Conservation (phyloP, 352 stramenopile genomes). For the Globisporangium perplexum region DNA sequence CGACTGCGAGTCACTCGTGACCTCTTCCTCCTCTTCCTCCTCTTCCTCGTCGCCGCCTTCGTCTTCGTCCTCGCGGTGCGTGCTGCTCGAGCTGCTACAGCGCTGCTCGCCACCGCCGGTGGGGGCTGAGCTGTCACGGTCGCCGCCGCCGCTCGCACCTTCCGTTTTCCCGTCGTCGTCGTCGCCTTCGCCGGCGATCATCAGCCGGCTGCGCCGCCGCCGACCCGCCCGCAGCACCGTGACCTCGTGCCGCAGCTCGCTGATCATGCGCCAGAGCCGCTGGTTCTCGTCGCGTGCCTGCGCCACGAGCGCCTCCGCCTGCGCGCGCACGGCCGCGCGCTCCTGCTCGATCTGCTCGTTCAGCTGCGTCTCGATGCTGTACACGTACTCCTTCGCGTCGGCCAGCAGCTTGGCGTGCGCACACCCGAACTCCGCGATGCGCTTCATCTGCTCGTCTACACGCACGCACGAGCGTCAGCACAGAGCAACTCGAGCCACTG, state of each 20-base stretch:
- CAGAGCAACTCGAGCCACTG: not conserved
- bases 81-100: not conserved
- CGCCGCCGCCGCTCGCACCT: too few species aligned
- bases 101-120: not conserved
- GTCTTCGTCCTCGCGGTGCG: not conserved
- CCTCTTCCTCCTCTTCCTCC: not conserved
- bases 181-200: not conserved
- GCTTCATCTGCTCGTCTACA: conserved; percentile 70
- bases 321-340: conserved; percentile 26
- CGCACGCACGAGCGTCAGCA: not conserved
- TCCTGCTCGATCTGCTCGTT: conserved; percentile 44
- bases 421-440: conserved; percentile 71
- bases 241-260: conserved; percentile 7
- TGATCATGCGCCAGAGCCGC: conserved; percentile 12
- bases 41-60: not conserved
- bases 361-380: conserved; percentile 48
- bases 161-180: not conserved
- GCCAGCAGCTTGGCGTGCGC: conserved; percentile 59
- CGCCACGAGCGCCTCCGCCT: conserved; percentile 49
- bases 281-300: conserved; percentile 45
- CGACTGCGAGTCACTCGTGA: conserved; percentile 9
- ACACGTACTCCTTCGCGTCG: conserved; percentile 63
- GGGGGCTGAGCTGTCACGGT: not conserved
- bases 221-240: not conserved
- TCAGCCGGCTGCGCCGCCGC: conserved; percentile 3